Evolutionary conservation across 768 basidiomycete species (phyloP).

Genomic region (Chalciporus chontae): DNA sequence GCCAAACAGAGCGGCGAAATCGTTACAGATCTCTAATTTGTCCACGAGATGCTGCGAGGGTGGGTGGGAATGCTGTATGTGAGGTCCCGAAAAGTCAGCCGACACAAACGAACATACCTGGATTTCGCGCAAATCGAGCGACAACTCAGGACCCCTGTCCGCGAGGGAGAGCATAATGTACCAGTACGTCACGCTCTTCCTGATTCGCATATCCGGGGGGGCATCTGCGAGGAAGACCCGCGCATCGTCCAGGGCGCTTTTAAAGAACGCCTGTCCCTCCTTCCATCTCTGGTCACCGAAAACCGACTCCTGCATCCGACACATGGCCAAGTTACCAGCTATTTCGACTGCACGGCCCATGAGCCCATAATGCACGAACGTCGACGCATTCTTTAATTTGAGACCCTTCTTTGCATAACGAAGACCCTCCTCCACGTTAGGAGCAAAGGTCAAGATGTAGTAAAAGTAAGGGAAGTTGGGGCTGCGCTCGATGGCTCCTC

Average conservation of each 20-base stretch:
- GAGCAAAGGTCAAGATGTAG: conserved; percentile 53
- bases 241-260: conserved; percentile 58
- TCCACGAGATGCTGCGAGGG: conserved; percentile 33
- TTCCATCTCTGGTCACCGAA: conserved; percentile 46
- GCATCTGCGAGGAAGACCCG: conserved; percentile 51
- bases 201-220: conserved; percentile 59
- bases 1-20: conserved; percentile 47
- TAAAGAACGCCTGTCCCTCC: conserved; percentile 58
- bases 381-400: conserved; percentile 50
- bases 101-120: conserved; percentile 34
- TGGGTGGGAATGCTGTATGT: background rate
- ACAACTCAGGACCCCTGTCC: conserved; percentile 48
- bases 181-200: conserved; percentile 60
- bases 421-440: conserved; percentile 48
- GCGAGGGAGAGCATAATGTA: conserved; percentile 51
- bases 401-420: conserved; percentile 64
- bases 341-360: conserved; percentile 62
- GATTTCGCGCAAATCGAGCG: conserved; percentile 47
- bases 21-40: conserved; percentile 49
- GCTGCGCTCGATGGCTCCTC: conserved; percentile 47
- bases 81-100: background rate
- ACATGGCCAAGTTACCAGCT: conserved; percentile 54
- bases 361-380: conserved; percentile 54
- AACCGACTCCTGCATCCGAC: conserved; percentile 43
- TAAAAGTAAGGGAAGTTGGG: conserved; percentile 63